These are phyloP conservation scores for Pycnococcus provasolii DNA, from an alignment of 139 green algal species.

Conservation along the genomic window DNA sequence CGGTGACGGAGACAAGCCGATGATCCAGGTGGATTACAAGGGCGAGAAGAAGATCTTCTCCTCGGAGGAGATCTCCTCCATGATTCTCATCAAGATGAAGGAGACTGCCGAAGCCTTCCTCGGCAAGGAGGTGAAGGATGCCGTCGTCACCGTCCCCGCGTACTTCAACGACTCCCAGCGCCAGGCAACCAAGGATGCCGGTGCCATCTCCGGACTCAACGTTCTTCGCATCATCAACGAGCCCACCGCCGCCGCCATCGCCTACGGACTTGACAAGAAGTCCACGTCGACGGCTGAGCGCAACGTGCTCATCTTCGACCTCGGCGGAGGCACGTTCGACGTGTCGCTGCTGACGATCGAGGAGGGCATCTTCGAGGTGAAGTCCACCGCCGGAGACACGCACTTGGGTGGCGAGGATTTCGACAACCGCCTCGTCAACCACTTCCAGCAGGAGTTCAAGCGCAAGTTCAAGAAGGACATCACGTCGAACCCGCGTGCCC, in stretches of 20 bases:
- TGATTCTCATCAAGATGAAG: slow-evolving; percentile 98
- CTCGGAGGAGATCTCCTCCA: slow-evolving; percentile 88
- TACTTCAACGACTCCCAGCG: slow-evolving; percentile 99
- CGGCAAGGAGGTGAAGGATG: slow-evolving; percentile 71
- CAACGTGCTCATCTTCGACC: slow-evolving; percentile 80
- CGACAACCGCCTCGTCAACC: slow-evolving; percentile 84
- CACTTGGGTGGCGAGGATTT: slow-evolving; percentile 98
- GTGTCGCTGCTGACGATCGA: slow-evolving; percentile 98
- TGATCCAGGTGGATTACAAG: slow-evolving; percentile 89
- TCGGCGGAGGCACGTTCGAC: slow-evolving; percentile 94
- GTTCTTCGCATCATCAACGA: slow-evolving; percentile 96
- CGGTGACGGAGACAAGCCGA: slow-evolving; percentile 71
- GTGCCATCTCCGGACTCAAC: slow-evolving; percentile 84
- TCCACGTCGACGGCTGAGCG: slow-evolving; percentile 36
- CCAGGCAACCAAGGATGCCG: slow-evolving; percentile 95
- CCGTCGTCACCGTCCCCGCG: slow-evolving; percentile 90
- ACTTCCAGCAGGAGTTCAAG: slow-evolving; percentile 96
- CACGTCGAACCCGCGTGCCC: slow-evolving; percentile 60
- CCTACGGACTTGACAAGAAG: slow-evolving; percentile 82
- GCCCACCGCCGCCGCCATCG: slow-evolving; percentile 86
- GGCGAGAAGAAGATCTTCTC: slow-evolving; percentile 82
- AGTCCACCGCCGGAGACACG: slow-evolving; percentile 93
- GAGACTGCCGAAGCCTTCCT: slow-evolving; percentile 74
- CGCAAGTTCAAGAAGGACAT: slow-evolving; percentile 98
- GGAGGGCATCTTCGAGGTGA: slow-evolving; percentile 98